phyloP scores from a whole-genome alignment of 2,329 filamentous ascomycete genomes.

The Ambrosiella cleistominuta region DNA sequence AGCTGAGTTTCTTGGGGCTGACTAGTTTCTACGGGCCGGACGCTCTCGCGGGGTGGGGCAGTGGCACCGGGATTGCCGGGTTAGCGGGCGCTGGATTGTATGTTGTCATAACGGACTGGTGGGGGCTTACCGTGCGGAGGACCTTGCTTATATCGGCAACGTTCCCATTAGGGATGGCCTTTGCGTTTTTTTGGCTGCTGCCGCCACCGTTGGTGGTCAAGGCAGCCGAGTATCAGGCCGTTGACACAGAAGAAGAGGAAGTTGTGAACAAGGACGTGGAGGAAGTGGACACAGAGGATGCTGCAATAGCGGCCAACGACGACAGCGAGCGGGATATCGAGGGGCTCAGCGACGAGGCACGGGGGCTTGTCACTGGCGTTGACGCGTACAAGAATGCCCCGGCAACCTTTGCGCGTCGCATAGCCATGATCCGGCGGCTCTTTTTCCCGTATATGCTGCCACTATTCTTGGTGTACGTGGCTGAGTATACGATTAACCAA shows the following conservation, averaged over 20 bases:
- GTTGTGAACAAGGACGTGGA: constrained; percentile 24
- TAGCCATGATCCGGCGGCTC: constrained; percentile 50
- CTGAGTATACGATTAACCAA: constrained; percentile 92
- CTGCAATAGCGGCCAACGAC: too few relatives aligned
- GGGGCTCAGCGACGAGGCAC: background rate
- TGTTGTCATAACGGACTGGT: constrained; percentile 64
- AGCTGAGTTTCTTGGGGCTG: constrained; percentile 76
- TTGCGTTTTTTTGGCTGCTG: constrained; percentile 70
- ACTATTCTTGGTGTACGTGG: constrained; percentile 77
- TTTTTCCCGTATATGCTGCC: constrained; percentile 79
- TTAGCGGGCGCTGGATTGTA: constrained; percentile 77
- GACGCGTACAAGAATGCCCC: background rate
- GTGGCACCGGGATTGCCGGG: constrained; percentile 78
- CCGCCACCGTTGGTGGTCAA: constrained; percentile 25
- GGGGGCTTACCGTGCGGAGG: constrained; percentile 54
- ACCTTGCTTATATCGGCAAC: constrained; percentile 65
- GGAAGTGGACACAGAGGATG: constrained; percentile 7
- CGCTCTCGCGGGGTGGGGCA: constrained; percentile 80
- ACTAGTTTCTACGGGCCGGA: constrained; percentile 86
- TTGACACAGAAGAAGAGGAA: constrained; percentile 38
- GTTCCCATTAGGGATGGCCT: constrained; percentile 63
- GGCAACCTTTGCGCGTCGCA: constrained; percentile 20
- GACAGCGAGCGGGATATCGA: background rate
- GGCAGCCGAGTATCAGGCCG: constrained; percentile 26
- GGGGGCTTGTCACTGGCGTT: background rate